phyloP scores from a whole-genome alignment of 1,284 basidiomycete genomes.

The Lignosus rhinocerotis region DNA sequence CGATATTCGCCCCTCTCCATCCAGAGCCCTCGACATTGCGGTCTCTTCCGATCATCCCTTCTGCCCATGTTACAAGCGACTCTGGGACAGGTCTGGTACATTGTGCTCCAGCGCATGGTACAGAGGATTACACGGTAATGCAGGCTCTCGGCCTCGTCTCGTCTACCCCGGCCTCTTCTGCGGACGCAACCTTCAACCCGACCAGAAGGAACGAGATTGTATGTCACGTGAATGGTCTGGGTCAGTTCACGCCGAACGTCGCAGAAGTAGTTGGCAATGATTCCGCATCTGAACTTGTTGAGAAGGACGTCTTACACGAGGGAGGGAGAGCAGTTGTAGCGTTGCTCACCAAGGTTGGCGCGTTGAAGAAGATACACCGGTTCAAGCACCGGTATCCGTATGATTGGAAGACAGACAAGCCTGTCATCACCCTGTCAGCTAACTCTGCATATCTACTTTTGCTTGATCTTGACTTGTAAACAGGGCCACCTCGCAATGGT shows the following conservation, averaged over 20 bases:
- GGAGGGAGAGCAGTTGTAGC: slow-evolving; percentile 72
- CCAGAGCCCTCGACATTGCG: slow-evolving; percentile 9
- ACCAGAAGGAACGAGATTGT: slow-evolving; percentile 38
- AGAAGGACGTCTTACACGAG: slow-evolving; percentile 70
- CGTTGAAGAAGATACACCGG: slow-evolving; percentile 67
- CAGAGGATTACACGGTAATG: slow-evolving; percentile 88
- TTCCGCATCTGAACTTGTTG: slow-evolving; percentile 52
- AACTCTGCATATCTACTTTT: not conserved
- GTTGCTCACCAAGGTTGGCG: slow-evolving; percentile 60
- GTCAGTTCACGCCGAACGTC: slow-evolving; percentile 67
- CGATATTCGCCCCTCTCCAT: slow-evolving; percentile 56
- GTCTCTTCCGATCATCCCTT: slow-evolving; percentile 47
- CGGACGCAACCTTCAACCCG: not conserved
- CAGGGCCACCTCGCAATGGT: slow-evolving; percentile 98
- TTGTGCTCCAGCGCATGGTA: slow-evolving; percentile 93
- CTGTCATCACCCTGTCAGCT: slow-evolving; percentile 84
- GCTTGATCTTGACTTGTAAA: not conserved
- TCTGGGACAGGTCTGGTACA: slow-evolving; percentile 98
- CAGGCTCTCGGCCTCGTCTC: slow-evolving; percentile 49
- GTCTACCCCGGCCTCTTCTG: slow-evolving; percentile 25
- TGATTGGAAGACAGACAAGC: slow-evolving; percentile 96
- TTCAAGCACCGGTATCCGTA: slow-evolving; percentile 93
- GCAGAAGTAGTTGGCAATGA: slow-evolving; percentile 52
- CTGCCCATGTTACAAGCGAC: slow-evolving; percentile 79
- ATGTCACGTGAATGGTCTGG: slow-evolving; percentile 85